Evolutionary conservation across 2,329 filamentous ascomycete species (phyloP).

Genomic region (Catunica adiposa): DNA sequence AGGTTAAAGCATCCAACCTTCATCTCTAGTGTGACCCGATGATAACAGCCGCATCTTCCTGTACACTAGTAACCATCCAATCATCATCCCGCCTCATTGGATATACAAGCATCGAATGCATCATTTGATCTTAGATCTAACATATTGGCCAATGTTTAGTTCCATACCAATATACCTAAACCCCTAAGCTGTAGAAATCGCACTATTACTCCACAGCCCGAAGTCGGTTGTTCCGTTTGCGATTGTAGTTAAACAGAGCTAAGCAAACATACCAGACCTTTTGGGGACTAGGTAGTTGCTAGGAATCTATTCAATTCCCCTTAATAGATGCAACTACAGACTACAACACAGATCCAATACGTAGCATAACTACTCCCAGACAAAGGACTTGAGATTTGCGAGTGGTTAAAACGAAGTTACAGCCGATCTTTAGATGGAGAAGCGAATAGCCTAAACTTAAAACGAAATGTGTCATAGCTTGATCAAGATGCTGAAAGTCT

Average conservation of each 20-base stretch:
- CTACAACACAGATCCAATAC: neutral
- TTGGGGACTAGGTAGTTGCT: neutral
- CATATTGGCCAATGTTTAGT: no score
- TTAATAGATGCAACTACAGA: neutral
- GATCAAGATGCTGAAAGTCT: neutral
- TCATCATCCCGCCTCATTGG: neutral
- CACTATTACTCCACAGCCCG: neutral
- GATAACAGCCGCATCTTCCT: neutral
- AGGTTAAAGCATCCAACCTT: neutral
- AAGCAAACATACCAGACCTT: neutral
- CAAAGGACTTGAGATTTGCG: no score
- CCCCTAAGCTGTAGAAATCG: neutral
- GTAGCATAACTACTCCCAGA: no score
- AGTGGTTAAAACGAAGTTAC: no score
- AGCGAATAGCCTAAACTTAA: neutral
- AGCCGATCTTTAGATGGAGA: neutral
- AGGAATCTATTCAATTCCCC: neutral
- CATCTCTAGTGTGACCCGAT: neutral
- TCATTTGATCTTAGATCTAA: no score
- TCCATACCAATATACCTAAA: neutral
- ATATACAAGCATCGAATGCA: no score
- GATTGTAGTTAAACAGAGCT: neutral
- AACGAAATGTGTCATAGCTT: neutral
- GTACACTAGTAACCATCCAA: neutral
- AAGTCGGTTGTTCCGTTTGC: neutral